These are phyloP conservation scores for Pholiota conissans DNA, from an alignment of 768 basidiomycete species.

Conservation along the genomic window DNA sequence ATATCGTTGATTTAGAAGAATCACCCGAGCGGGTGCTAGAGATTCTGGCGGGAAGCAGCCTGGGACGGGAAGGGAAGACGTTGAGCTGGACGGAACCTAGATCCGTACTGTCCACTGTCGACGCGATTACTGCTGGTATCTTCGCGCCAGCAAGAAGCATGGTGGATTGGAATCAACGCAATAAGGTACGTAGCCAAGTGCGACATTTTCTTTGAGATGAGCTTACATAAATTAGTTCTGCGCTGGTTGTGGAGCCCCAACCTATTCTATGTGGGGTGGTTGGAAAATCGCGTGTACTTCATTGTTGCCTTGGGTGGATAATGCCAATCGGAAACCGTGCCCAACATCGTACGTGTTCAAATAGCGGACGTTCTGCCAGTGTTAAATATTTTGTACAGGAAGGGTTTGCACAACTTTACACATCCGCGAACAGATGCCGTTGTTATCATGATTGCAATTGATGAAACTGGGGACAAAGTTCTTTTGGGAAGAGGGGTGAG, in stretches of 20 bases:
- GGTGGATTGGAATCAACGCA: constrained; percentile 92
- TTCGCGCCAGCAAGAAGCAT: constrained; percentile 79
- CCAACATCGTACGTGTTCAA: constrained; percentile 56
- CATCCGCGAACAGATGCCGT: constrained; percentile 86
- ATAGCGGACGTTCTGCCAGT: neutral
- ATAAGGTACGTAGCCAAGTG: constrained; percentile 55
- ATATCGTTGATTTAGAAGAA: constrained; percentile 55
- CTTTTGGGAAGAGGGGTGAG: constrained; percentile 85
- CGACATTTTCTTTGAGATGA: neutral
- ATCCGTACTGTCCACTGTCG: constrained; percentile 53
- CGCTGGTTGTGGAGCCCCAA: constrained; percentile 78
- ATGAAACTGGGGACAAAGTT: constrained; percentile 78
- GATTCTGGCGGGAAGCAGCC: constrained; percentile 39
- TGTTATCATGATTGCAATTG: constrained; percentile 87
- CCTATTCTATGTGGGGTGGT: constrained; percentile 90
- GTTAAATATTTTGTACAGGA: constrained; percentile 37
- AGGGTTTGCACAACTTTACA: constrained; percentile 84
- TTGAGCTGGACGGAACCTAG: constrained; percentile 70
- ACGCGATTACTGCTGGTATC: constrained; percentile 66
- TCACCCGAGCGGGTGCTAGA: constrained; percentile 31
- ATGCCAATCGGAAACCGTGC: constrained; percentile 63
- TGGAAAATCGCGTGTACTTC: constrained; percentile 90
- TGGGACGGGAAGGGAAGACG: constrained; percentile 35
- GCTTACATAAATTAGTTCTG: constrained; percentile 66
- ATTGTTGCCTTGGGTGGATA: constrained; percentile 73